Evolutionary conservation across 2,329 filamentous ascomycete species (phyloP).

Genomic region (Berkeleyomyces basicola): DNA sequence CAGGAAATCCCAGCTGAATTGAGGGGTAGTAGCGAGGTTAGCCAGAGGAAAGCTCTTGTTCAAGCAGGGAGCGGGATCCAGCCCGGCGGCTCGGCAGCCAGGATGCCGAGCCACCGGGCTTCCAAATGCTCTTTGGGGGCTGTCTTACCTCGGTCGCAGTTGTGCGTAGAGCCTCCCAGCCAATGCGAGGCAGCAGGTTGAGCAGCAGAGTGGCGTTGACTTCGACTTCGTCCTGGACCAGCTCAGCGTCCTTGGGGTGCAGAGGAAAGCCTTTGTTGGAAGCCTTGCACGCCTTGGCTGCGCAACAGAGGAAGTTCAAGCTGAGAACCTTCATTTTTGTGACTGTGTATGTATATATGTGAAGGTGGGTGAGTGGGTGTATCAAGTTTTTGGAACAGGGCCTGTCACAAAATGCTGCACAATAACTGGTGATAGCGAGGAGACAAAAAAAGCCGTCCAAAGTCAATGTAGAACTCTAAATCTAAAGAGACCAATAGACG

Average conservation of each 20-base stretch:
- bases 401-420: neutral
- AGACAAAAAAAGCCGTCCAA: neutral
- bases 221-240: constrained; percentile 70
- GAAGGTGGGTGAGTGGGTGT: neutral
- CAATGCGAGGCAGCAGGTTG: constrained; percentile 73
- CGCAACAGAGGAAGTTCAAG: constrained; percentile 92
- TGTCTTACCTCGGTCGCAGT: constrained; percentile 57
- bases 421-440: neutral
- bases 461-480: neutral
- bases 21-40: neutral
- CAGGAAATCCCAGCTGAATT: constrained; percentile 77
- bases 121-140: neutral
- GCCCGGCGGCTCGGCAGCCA: too few relatives aligned
- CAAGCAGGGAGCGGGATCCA: too few relatives aligned
- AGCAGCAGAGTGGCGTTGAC: constrained; percentile 64
- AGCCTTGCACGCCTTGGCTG: constrained; percentile 84
- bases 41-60: neutral
- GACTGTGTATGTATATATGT: neutral
- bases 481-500: neutral
- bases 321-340: constrained; percentile 76
- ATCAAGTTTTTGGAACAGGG: neutral
- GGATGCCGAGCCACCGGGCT: too few relatives aligned
- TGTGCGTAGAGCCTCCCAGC: constrained; percentile 66
- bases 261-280: constrained; percentile 68
- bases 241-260: constrained; percentile 80